Percentiles rank a stretch among this genome's conserved stretches.
Conservation (phyloP, 495 filamentous ascomycete genomes). For the Tuber brumale region DNA sequence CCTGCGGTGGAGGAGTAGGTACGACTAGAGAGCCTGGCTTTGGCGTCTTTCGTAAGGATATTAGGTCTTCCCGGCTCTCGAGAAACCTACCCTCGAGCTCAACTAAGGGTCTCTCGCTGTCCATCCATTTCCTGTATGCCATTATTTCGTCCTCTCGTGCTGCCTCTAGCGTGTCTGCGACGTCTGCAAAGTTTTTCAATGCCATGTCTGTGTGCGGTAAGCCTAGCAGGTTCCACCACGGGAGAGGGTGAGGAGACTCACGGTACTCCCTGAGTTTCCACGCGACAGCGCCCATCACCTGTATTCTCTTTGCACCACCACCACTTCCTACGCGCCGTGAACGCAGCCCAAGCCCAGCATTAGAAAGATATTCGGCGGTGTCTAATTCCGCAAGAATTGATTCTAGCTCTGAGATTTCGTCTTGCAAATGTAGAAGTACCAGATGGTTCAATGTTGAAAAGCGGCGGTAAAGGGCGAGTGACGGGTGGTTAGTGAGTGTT, state of each 20-base stretch:
- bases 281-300: constrained; percentile 63
- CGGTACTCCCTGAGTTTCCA: constrained; percentile 79
- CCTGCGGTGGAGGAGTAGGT: background rate
- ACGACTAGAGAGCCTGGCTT: background rate
- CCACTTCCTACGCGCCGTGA: constrained; percentile 64
- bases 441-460: constrained; percentile 83
- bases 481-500: constrained; percentile 26
- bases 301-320: constrained; percentile 54
- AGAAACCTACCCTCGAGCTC: constrained; percentile 21
- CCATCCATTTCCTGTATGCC: constrained; percentile 26
- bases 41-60: background rate
- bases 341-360: constrained; percentile 62
- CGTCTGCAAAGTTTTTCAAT: constrained; percentile 28
- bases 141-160: constrained; percentile 24
- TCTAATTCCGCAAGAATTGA: constrained; percentile 56
- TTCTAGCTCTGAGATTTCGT: constrained; percentile 73
- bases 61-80: background rate
- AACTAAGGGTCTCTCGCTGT: constrained; percentile 20
- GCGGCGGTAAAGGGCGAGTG: constrained; percentile 61
- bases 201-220: constrained; percentile 26
- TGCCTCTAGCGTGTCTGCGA: constrained; percentile 14
- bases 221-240: background rate
- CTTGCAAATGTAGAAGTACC: constrained; percentile 76
- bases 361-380: constrained; percentile 50
- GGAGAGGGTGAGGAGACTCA: constrained; percentile 45